Evolutionary conservation across 139 green algal species (phyloP).

Genomic region (Chlamydomonas incerta): DNA sequence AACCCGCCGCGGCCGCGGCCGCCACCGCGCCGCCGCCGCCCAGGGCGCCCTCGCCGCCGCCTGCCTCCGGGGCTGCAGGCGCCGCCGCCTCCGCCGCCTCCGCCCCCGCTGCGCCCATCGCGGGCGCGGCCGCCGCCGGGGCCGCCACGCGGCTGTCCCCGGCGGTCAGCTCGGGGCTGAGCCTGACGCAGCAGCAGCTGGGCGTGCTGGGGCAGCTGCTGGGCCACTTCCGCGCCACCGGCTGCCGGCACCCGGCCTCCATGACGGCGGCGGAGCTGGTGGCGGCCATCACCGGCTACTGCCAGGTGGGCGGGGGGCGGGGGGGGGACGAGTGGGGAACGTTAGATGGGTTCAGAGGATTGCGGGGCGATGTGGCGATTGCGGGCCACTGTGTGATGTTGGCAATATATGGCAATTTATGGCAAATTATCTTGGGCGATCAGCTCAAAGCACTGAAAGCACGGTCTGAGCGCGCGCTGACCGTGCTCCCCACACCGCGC

Average conservation of each 20-base stretch:
- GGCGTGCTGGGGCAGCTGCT: slow-evolving; percentile 25
- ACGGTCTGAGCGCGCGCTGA: too few species aligned
- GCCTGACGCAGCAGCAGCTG: slow-evolving; percentile 34
- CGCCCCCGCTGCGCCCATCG: neutral
- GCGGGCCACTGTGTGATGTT: too few species aligned
- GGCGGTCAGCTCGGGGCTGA: neutral
- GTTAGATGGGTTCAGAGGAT: too few species aligned
- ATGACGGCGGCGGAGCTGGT: slow-evolving; percentile 33
- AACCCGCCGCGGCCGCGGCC: too few species aligned
- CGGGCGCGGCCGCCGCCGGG: too few species aligned
- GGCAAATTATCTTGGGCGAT: too few species aligned
- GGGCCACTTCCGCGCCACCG: slow-evolving; percentile 15
- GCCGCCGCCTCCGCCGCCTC: neutral
- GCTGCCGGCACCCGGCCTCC: slow-evolving; percentile 29
- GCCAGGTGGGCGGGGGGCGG: neutral
- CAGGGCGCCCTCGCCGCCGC: too few species aligned
- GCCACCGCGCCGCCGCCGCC: too few species aligned
- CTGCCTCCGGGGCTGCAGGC: too few species aligned
- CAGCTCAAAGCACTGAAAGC: too few species aligned
- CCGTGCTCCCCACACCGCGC: neutral
- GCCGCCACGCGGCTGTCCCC: neutral
- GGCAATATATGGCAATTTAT: too few species aligned
- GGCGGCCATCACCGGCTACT: slow-evolving; percentile 27
- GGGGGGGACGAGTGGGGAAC: neutral
- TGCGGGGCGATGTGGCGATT: too few species aligned